Percentiles rank a stretch among this genome's conserved stretches.
Conservation (phyloP, 352 stramenopile species). For the Phytophthora tentaculata region DNA sequence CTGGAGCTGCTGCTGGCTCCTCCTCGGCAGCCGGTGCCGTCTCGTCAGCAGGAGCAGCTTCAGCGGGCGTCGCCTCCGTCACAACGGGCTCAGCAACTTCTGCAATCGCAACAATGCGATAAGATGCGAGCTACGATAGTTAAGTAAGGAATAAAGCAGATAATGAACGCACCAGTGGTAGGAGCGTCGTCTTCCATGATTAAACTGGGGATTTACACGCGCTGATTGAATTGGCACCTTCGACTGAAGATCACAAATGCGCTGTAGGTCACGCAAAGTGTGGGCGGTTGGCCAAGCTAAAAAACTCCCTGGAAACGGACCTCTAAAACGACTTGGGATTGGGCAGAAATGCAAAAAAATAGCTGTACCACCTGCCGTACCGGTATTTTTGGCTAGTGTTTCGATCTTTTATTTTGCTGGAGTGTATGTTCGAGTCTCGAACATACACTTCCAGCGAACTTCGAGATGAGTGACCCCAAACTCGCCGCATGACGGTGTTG, state of each 20-base stretch:
- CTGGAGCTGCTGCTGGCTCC: slow-evolving; percentile 16
- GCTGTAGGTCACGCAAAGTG: background rate
- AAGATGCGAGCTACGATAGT: background rate
- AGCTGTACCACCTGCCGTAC: background rate
- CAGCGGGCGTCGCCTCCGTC: slow-evolving; percentile 22
- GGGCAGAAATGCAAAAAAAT: slow-evolving; percentile 6
- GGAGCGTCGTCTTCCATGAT: slow-evolving; percentile 66
- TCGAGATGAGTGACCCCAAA: too few species aligned
- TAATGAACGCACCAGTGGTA: slow-evolving; percentile 36
- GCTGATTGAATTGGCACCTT: slow-evolving; percentile 22
- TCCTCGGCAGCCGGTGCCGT: slow-evolving; percentile 13
- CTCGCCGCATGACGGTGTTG: too few species aligned
- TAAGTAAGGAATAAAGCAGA: background rate
- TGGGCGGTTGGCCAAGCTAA: slow-evolving; percentile 22
- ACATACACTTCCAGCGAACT: background rate
- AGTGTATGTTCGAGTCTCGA: background rate
- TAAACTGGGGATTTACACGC: background rate
- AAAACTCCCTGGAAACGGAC: slow-evolving; percentile 24
- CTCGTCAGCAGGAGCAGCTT: slow-evolving; percentile 16
- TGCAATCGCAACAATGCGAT: background rate
- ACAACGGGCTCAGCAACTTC: slow-evolving; percentile 30
- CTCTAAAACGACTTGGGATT: slow-evolving; percentile 28
- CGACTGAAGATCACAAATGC: slow-evolving; percentile 40
- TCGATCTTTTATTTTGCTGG: too few species aligned
- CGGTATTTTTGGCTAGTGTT: background rate